Evolutionary conservation across 805 yeast genomes (phyloP).

Genomic region (Ogataea polymorpha): DNA sequence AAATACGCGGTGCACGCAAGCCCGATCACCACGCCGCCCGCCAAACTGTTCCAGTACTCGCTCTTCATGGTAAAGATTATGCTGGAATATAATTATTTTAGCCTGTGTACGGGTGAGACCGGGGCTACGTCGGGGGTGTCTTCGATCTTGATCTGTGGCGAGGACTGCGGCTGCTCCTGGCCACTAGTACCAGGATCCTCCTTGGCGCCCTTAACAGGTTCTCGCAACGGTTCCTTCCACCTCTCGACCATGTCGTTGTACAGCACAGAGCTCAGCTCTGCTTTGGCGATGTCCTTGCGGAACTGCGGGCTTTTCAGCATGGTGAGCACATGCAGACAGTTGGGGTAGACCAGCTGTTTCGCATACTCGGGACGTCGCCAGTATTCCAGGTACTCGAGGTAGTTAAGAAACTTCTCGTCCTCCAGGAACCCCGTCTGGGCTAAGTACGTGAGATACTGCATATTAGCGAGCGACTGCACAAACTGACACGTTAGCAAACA

Average conservation of each 20-base stretch:
- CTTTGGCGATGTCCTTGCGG: slow-evolving; percentile 51
- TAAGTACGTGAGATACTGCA: slow-evolving; percentile 79
- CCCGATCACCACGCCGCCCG: background rate
- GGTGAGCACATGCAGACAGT: slow-evolving; percentile 77
- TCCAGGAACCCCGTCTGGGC: slow-evolving; percentile 81
- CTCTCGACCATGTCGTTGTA: slow-evolving; percentile 76
- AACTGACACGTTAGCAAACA: slow-evolving; percentile 42
- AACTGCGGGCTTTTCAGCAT: slow-evolving; percentile 53
- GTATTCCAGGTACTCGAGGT: slow-evolving; percentile 77
- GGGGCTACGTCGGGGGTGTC: background rate
- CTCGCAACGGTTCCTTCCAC: slow-evolving; percentile 48
- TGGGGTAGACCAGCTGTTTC: slow-evolving; percentile 74
- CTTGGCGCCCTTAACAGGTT: slow-evolving; percentile 1
- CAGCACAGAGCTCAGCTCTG: slow-evolving; percentile 53
- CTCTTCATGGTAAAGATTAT: background rate
- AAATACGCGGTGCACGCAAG: background rate
- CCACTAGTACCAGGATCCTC: background rate
- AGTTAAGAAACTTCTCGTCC: slow-evolving; percentile 67
- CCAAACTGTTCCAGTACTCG: background rate
- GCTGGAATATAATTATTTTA: background rate
- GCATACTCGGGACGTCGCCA: slow-evolving; percentile 77
- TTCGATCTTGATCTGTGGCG: background rate
- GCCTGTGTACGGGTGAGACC: background rate
- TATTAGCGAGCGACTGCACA: slow-evolving; percentile 87
- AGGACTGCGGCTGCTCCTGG: background rate